Base-by-base conservation (phyloP, 73 alveolate species). In the Paramecium bursaria region DNA sequence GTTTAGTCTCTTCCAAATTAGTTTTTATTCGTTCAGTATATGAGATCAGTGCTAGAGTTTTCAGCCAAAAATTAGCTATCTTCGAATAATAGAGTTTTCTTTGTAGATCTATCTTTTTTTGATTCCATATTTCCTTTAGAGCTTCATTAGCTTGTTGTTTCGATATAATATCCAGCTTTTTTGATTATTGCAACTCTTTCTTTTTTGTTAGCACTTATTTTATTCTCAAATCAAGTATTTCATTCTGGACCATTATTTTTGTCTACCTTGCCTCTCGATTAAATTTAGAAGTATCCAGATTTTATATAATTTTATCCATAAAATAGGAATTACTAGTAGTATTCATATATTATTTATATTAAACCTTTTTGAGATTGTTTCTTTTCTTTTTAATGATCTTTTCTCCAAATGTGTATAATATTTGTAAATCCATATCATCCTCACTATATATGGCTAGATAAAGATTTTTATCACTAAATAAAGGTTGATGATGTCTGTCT, bases 61-160 rank as follows among this genome's bases (percentile, higher is more conserved):
- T 47, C 17, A 67, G 3, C 82, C 82, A 67, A 39, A 26, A 15
- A 4, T 39, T 39, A 39, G 33, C 9, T 39, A 67, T 39, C 27
- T 67, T 67, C 9, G 2, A 3, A 10, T 39, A 21, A 17, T 35
- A 21, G 17, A 21, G 10, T 35, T 26, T 67, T 3, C 11, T 35
- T 35, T 21, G 22, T 19, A 9, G 44, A 39, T 31, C 9, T 3
- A 67, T 4, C 44, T 67, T 35, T 67, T 67, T 21, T 42, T 35
- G 4, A 6, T 67, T 35, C 44, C 82, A 39, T 39, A 67, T 67
- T 35, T 67, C 53, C 27, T 67, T 67, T 67, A 67, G 27, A 15
- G 55, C 46, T 35, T 67, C 55, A 67, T 11, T 67, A 10, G 82
- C 82, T 67, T 67, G 21, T 39, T 35, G 44, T 67, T 67, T 67